Evolutionary conservation across 2,329 filamentous ascomycete species (phyloP).

Genomic region (Colletotrichum navitas): DNA sequence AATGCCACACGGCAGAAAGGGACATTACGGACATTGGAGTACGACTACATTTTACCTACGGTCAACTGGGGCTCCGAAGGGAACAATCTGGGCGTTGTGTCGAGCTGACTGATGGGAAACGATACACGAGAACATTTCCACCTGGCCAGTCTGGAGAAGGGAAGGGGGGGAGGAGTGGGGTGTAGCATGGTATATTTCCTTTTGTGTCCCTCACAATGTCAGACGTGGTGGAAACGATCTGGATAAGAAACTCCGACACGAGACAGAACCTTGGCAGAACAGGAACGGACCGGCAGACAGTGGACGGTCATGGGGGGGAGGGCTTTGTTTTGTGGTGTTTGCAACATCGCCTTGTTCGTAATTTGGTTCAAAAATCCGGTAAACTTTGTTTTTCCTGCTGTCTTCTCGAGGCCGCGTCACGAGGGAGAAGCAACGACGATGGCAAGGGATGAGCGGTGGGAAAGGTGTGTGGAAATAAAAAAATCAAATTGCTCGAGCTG

Average conservation of each 20-base stretch:
- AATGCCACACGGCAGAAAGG: constrained; percentile 41
- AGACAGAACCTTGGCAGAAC: constrained; percentile 39
- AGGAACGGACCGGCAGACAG: constrained; percentile 31
- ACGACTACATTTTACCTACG: constrained; percentile 38
- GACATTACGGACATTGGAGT: constrained; percentile 41
- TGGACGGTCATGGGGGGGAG: constrained; percentile 21
- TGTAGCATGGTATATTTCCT: constrained; percentile 1
- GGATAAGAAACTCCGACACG: constrained; percentile 38
- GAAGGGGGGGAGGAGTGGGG: constrained; percentile 2
- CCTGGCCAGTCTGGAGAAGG: not conserved
- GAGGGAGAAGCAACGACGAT: constrained; percentile 34
- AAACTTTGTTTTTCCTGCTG: constrained; percentile 1
- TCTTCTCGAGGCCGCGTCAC: constrained; percentile 26
- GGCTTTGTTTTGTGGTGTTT: constrained; percentile 2
- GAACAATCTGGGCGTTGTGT: constrained; percentile 18
- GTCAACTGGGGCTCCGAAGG: constrained; percentile 22
- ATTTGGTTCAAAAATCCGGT: constrained; percentile 32
- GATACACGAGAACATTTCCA: constrained; percentile 22
- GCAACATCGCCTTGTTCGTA: constrained; percentile 24
- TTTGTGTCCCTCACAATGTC: constrained; percentile 14
- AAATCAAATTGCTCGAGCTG: constrained; percentile 18
- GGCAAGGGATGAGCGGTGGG: constrained; percentile 21
- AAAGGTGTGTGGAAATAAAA: constrained; percentile 9
- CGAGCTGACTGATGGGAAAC: constrained; percentile 10
- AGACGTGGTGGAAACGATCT: constrained; percentile 12